A percentile compares a stretch with the other conserved stretches of the same genome.
phyloP scores from a whole-genome alignment of 1,284 basidiomycete genomes.

The Anthracocystis setariae region DNA sequence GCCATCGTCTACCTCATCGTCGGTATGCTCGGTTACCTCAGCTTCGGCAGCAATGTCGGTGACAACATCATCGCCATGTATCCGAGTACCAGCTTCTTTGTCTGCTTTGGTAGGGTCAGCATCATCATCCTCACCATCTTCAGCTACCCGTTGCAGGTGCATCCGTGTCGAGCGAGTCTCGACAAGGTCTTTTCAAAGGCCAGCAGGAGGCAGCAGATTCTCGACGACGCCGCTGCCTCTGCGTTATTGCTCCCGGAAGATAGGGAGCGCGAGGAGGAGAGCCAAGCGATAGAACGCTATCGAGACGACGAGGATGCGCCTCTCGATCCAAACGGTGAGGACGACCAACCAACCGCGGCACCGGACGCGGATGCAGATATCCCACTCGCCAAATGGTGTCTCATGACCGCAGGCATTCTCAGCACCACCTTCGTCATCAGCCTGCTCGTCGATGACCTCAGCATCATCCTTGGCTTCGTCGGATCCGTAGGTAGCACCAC shows the following conservation, averaged over 20 bases:
- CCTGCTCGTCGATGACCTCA: slow-evolving; percentile 63
- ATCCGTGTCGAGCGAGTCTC: slow-evolving; percentile 90
- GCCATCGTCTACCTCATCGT: slow-evolving; percentile 64
- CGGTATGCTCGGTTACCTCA: slow-evolving; percentile 83
- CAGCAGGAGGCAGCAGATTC: slow-evolving; percentile 31
- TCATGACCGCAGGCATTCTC: slow-evolving; percentile 59
- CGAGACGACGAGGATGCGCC: slow-evolving; percentile 46
- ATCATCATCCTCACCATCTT: slow-evolving; percentile 80
- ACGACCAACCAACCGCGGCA: neutral
- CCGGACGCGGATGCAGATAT: slow-evolving; percentile 29
- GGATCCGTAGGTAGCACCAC: slow-evolving; percentile 95
- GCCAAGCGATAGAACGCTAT: slow-evolving; percentile 28
- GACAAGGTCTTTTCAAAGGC: slow-evolving; percentile 79
- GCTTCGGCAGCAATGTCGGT: slow-evolving; percentile 81
- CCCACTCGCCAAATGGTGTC: slow-evolving; percentile 46
- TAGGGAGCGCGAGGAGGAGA: slow-evolving; percentile 5
- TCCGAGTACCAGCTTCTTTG: slow-evolving; percentile 88
- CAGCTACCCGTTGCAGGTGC: slow-evolving; percentile 73
- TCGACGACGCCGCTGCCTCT: slow-evolving; percentile 35
- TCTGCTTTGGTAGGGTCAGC: slow-evolving; percentile 90
- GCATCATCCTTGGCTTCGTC: slow-evolving; percentile 79
- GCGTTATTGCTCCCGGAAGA: slow-evolving; percentile 6
- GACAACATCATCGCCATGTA: slow-evolving; percentile 72
- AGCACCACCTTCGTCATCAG: slow-evolving; percentile 56
- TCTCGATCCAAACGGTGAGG: slow-evolving; percentile 1